Evolutionary conservation across 2,329 filamentous ascomycete species (phyloP).

Genomic region (Monosporascus sp.): DNA sequence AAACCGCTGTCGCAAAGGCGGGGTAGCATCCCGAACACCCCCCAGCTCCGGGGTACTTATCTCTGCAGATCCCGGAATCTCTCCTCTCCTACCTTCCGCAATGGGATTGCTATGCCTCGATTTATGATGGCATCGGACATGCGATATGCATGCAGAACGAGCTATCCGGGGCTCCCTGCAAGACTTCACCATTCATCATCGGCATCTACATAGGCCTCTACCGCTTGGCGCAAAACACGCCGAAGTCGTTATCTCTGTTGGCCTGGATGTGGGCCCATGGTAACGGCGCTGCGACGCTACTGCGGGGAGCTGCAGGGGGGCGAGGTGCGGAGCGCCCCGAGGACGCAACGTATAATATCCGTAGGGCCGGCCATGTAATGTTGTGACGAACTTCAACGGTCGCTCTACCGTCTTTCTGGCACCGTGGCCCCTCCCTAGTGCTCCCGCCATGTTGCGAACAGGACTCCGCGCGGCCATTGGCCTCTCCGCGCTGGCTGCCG

Average conservation of each 20-base stretch:
- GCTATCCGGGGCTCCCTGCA: neutral
- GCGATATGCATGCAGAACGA: neutral
- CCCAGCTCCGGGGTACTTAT: neutral
- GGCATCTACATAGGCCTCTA: too few species aligned
- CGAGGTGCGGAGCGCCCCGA: too few species aligned
- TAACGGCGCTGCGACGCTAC: too few species aligned
- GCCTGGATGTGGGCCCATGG: conserved; percentile 1
- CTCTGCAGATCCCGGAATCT: neutral
- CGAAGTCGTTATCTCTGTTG: conserved; percentile 2
- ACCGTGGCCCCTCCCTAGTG: neutral
- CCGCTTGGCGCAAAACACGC: too few species aligned
- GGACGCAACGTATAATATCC: too few species aligned
- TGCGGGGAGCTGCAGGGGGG: too few species aligned
- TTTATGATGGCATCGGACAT: neutral
- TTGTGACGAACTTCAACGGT: too few species aligned
- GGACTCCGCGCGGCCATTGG: conserved; percentile 3
- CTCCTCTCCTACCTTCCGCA: neutral
- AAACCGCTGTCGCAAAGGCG: too few species aligned
- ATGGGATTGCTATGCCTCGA: neutral
- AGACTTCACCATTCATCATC: neutral
- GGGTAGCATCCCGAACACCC: neutral
- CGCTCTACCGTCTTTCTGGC: too few species aligned
- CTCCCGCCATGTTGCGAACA: conserved; percentile 5
- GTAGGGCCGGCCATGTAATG: neutral
- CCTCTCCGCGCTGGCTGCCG: conserved; percentile 12